Evolutionary conservation across 305 asterid species (phyloP), one percentile per base, ranked within the genome.

Genomic region (Fraxinus sp.): DNA sequence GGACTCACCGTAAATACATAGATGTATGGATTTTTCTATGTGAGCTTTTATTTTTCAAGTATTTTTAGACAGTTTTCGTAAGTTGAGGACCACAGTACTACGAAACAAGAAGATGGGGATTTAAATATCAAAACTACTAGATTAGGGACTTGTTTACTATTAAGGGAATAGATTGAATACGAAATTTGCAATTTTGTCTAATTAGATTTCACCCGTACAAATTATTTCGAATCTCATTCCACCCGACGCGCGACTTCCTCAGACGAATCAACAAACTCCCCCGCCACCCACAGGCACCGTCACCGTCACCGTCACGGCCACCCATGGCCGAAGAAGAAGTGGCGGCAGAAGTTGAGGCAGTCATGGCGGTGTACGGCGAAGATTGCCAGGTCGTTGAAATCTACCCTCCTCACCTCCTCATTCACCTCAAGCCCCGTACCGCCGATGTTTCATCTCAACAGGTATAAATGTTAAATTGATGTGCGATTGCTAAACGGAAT

Each of bases 361-460:
- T 85, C 16, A 78, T 85, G 89, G 90, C 99, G 37, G 97, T 95
- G 20, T 94, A 95, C 83, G 94, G 93, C 16, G 98, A 90, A 66
- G 97, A 92, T 86, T 92, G 96, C 84, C 81, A 39, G 2, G 86
- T 95, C 76, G 80, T 92, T 64, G 84, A 87, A n/a, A 30, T 87
- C 52, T 93, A 83, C 81, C 98, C 97, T 79, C 97, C 96, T 5
- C 90, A 90, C 83, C 89, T 95, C 80, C 94, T 81, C 83, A 88
- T 93, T 71, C 97, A 89, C 86, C 92, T 95, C 71, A 90, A 86
- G 82, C 99, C 98, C 73, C 97, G 98, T 64, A 95, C 99, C 13
- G 99, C 98, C 86, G 98, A 91, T n/a, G 89, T 91, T 78, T 92
- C 93, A 80, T 93, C 97, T 82, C 91, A 91, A 81, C 97, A 95